Conservation (phyloP, 371 early-diverging fungal genomes). For the Mortierella sp. region DNA sequence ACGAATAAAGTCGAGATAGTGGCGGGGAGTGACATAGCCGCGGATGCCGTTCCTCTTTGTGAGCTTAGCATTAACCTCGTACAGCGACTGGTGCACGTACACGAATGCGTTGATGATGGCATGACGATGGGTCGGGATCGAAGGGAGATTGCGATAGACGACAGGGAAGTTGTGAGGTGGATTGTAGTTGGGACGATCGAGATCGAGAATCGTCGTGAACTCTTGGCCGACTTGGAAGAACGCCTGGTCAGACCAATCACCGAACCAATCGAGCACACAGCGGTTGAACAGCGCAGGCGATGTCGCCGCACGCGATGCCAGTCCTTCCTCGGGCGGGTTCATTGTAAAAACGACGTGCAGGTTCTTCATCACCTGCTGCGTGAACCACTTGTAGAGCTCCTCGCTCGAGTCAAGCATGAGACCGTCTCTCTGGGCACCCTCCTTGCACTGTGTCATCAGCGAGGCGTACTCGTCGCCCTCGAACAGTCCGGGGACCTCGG, state of each 20-base stretch:
- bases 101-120: conserved; percentile 93
- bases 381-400: conserved; percentile 98
- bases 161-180: conserved; percentile 84
- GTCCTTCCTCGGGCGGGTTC: conserved; percentile 97
- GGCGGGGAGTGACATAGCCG: conserved; percentile 95
- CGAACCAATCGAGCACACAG: conserved; percentile 99
- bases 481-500: conserved; percentile 98
- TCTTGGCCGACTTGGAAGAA: conserved; percentile 98
- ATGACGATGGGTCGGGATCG: conserved; percentile 85
- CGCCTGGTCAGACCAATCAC: conserved; percentile 98
- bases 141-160: conserved; percentile 79
- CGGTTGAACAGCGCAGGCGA: conserved; percentile 99
- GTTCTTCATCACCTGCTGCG: conserved; percentile 95
- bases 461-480: conserved; percentile 97
- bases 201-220: conserved; percentile 91
- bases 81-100: conserved; percentile 90
- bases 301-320: conserved; percentile 95
- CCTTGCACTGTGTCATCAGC: conserved; percentile 96
- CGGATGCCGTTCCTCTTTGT: conserved; percentile 84
- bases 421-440: conserved; percentile 94
- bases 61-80: conserved; percentile 86
- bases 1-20: conserved; percentile 96
- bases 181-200: conserved; percentile 79
- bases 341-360: conserved; percentile 99
- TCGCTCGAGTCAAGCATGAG: conserved; percentile 93